A percentile compares a stretch with the other conserved stretches of the same genome.
These are phyloP conservation scores for Pharnaceum exiguum DNA, from an alignment of 148 eudicot genomes.

Conservation along the genomic window DNA sequence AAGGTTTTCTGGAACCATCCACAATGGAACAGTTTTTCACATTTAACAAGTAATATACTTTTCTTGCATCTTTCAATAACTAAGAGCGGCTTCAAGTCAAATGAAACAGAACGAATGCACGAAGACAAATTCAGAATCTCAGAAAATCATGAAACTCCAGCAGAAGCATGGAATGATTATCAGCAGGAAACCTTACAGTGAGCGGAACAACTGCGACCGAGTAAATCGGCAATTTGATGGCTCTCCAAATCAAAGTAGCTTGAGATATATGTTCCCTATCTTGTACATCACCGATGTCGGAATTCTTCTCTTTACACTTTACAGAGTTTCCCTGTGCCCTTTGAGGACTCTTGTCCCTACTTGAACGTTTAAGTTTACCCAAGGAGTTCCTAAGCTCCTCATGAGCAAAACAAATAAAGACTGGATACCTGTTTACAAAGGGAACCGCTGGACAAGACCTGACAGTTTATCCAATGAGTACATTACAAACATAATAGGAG, in stretches of 20 bases:
- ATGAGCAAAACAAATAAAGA: not conserved
- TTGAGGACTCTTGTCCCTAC: conserved; percentile 3
- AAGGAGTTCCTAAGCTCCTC: conserved; percentile 1
- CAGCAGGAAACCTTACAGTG: conserved; percentile 50
- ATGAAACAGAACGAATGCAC: not conserved
- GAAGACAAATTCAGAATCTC: not conserved
- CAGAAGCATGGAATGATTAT: not conserved
- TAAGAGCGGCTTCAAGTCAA: too few species aligned
- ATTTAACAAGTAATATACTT: too few species aligned
- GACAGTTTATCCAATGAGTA: conserved; percentile 11
- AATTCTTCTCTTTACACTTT: conserved; percentile 19
- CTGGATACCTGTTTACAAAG: not conserved
- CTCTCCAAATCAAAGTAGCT: conserved; percentile 91
- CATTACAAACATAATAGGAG: not conserved
- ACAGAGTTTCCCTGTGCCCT: conserved; percentile 7
- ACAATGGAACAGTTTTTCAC: too few species aligned
- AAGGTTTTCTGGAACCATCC: too few species aligned
- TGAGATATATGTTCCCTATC: conserved; percentile 42
- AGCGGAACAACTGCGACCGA: conserved; percentile 90
- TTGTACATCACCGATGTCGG: conserved; percentile 18
- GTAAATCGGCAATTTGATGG: conserved; percentile 84
- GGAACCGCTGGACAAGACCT: conserved; percentile 22
- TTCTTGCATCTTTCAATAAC: too few species aligned
- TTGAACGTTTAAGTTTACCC: conserved; percentile 1
- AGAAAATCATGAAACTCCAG: not conserved